Evolutionary conservation across 345 rosid genomes (phyloP).

Genomic region (Aegle marmelos): DNA sequence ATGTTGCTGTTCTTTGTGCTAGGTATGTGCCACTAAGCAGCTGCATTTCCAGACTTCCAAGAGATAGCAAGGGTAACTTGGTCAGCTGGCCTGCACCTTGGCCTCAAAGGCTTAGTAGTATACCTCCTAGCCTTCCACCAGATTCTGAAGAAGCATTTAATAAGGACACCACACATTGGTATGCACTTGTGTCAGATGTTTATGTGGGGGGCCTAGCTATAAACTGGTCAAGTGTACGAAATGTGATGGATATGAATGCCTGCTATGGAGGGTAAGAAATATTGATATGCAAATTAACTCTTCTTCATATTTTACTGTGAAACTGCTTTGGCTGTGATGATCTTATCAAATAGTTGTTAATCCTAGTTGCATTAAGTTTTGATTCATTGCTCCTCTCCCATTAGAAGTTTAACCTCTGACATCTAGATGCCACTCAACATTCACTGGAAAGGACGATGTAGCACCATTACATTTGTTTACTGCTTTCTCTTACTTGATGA

Average conservation of each 20-base stretch:
- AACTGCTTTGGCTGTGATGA: not conserved
- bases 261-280: conserved; percentile 82
- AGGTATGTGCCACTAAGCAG: conserved; percentile 70
- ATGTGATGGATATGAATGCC: conserved; percentile 95
- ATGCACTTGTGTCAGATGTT: conserved; percentile 56
- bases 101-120: conserved; percentile 69
- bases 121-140: conserved; percentile 47
- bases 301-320: not conserved
- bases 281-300: not conserved
- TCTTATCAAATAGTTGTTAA: not conserved
- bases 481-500: not conserved
- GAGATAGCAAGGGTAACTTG: conserved; percentile 32
- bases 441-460: too few relatives aligned
- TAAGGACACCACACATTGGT: conserved; percentile 75
- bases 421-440: not conserved
- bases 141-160: conserved; percentile 36
- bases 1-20: not conserved
- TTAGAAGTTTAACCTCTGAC: not conserved
- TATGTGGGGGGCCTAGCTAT: conserved; percentile 54
- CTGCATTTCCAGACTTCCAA: conserved; percentile 73
- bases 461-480: not conserved
- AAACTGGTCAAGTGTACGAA: conserved; percentile 67
- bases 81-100: conserved; percentile 69
- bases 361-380: not conserved
- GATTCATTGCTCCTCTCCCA: not conserved